Conservation (phyloP, 495 filamentous ascomycete genomes). For the Aspergillus mulundensis region DNA sequence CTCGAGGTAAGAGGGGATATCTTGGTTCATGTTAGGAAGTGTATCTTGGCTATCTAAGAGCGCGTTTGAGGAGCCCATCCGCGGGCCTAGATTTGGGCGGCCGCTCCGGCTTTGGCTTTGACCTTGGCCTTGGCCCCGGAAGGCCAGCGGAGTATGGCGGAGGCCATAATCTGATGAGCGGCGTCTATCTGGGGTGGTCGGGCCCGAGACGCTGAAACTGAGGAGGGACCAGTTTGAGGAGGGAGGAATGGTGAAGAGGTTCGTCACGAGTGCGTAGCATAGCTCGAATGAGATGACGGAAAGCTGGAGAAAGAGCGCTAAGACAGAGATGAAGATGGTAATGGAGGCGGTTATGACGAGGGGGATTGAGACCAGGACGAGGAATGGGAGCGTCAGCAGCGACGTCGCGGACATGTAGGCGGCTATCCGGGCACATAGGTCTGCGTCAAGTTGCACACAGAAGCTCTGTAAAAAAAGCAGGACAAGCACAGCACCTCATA, state of each 20-base stretch:
- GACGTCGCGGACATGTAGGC: constrained; percentile 42
- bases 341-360: constrained; percentile 64
- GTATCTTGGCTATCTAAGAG: background rate
- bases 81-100: constrained; percentile 13
- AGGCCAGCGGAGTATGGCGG: constrained; percentile 10
- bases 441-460: background rate
- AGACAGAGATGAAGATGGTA: constrained; percentile 63
- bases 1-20: background rate
- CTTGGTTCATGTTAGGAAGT: background rate
- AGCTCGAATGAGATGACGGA: constrained; percentile 68
- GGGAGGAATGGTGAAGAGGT: constrained; percentile 49
- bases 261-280: constrained; percentile 52
- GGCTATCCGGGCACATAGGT: background rate
- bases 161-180: constrained; percentile 27
- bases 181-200: constrained; percentile 26
- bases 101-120: constrained; percentile 7
- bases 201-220: constrained; percentile 29
- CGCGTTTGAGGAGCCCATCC: background rate
- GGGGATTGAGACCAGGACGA: constrained; percentile 64
- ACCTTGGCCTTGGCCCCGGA: constrained; percentile 12
- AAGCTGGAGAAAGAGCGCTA: constrained; percentile 60
- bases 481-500: background rate
- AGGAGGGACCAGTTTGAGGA: constrained; percentile 28
- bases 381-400: constrained; percentile 56
- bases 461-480: background rate